Evolutionary conservation across 2,329 filamentous ascomycete genomes (phyloP).

Genomic region (Nemania sp.): DNA sequence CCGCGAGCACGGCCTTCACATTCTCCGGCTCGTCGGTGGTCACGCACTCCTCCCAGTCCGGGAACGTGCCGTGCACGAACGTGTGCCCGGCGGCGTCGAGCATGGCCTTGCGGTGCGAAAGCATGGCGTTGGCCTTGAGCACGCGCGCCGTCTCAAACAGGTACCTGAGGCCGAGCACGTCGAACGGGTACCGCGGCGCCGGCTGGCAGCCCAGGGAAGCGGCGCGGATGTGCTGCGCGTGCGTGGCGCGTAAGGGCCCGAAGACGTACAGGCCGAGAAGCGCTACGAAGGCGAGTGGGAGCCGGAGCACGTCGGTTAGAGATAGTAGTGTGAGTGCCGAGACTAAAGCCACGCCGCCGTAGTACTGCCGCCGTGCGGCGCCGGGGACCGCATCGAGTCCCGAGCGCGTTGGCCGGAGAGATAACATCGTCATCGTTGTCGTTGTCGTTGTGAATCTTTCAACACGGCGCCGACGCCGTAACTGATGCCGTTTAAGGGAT

Average conservation of each 20-base stretch:
- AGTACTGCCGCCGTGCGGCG: constrained; percentile 26
- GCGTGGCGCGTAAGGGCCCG: constrained; percentile 21
- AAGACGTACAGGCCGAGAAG: constrained; percentile 26
- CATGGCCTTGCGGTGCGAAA: constrained; percentile 20
- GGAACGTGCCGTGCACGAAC: constrained; percentile 32
- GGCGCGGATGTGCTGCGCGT: constrained; percentile 28
- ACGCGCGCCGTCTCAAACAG: constrained; percentile 27
- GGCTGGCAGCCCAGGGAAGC: constrained; percentile 28
- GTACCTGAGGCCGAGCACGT: constrained; percentile 33
- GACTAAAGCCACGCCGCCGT: constrained; percentile 10
- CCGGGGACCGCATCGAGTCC: constrained; percentile 22
- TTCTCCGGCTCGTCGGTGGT: constrained; percentile 45
- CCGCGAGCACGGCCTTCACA: constrained; percentile 57
- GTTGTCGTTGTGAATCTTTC: too few species aligned
- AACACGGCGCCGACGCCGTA: too few species aligned
- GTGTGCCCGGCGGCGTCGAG: constrained; percentile 30
- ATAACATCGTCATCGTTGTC: too few species aligned
- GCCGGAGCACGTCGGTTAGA: not conserved
- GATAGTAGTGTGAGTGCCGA: constrained; percentile 7
- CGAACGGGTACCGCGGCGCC: constrained; percentile 26
- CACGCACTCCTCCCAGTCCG: constrained; percentile 22
- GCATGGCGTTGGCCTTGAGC: constrained; percentile 26
- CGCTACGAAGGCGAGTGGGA: constrained; percentile 14
- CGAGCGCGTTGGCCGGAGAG: not conserved
- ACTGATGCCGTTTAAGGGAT: too few species aligned